These are phyloP conservation scores for Fusarium liriodendri DNA, from an alignment of 2,329 filamentous ascomycete species.

Conservation along the genomic window DNA sequence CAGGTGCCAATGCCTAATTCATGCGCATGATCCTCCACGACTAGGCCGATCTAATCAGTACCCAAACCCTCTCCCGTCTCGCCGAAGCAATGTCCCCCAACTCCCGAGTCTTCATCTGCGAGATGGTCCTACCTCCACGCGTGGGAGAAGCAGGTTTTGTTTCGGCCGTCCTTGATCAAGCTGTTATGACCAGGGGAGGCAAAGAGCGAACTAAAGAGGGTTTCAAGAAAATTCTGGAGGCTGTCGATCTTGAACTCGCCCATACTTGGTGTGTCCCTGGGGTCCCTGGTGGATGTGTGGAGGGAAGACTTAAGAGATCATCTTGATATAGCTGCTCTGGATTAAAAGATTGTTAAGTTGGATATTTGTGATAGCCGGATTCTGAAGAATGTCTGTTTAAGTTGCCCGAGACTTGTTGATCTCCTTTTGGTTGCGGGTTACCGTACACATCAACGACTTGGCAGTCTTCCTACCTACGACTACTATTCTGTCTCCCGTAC, in stretches of 20 bases:
- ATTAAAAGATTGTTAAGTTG: not conserved
- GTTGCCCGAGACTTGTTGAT: not conserved
- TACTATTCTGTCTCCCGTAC: not conserved
- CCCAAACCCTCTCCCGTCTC: conserved; percentile 43
- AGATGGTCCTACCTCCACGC: conserved; percentile 46
- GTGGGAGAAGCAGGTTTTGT: conserved; percentile 46
- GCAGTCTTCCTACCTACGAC: not conserved
- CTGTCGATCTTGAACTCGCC: conserved; percentile 46
- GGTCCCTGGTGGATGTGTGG: conserved; percentile 42
- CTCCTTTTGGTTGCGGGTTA: not conserved
- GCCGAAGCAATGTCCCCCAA: conserved; percentile 43
- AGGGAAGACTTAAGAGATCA: conserved; percentile 30
- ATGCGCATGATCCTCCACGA: conserved; percentile 51
- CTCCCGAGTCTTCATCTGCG: conserved; percentile 47
- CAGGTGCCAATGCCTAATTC: conserved; percentile 50
- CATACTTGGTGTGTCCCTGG: conserved; percentile 38
- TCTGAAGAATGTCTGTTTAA: not conserved
- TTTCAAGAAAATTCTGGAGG: conserved; percentile 45
- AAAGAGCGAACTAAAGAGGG: conserved; percentile 47
- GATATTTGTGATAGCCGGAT: not conserved
- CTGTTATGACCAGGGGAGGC: conserved; percentile 50
- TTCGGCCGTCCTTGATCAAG: conserved; percentile 46
- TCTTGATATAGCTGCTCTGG: not conserved
- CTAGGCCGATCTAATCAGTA: conserved; percentile 43
- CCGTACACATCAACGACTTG: not conserved